Conservation (phyloP, 2,329 filamentous ascomycete genomes). For the Catunica adiposa region DNA sequence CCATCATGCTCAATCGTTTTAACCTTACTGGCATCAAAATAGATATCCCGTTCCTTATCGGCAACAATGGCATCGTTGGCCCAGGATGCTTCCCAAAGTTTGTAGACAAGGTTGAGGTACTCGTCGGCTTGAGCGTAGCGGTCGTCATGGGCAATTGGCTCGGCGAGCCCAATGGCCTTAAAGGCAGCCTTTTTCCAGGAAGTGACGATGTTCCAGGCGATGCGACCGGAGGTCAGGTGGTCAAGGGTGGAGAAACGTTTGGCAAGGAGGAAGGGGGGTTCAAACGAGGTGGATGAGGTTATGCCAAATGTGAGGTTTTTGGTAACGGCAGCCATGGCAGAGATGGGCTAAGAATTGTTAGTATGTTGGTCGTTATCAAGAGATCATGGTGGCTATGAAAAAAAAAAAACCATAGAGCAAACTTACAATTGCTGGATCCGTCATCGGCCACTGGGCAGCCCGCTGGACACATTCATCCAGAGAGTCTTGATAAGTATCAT, state of each 20-base stretch:
- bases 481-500: slow-evolving; percentile 44
- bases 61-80: slow-evolving; percentile 38
- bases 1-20: slow-evolving; percentile 44
- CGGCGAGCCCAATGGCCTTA: slow-evolving; percentile 43
- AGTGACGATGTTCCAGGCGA: slow-evolving; percentile 54
- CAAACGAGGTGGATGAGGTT: slow-evolving; percentile 45
- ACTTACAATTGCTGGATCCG: slow-evolving; percentile 44
- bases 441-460: slow-evolving; percentile 48
- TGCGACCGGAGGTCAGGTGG: slow-evolving; percentile 42
- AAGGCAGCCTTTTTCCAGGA: slow-evolving; percentile 41
- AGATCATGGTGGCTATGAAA: not conserved
- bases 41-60: slow-evolving; percentile 36
- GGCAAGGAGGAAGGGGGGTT: slow-evolving; percentile 43
- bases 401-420: not conserved
- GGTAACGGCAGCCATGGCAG: slow-evolving; percentile 50
- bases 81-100: slow-evolving; percentile 42
- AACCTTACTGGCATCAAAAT: slow-evolving; percentile 41
- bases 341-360: slow-evolving; percentile 31
- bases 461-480: slow-evolving; percentile 44
- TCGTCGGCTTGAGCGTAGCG: slow-evolving; percentile 45
- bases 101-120: slow-evolving; percentile 45
- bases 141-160: slow-evolving; percentile 42
- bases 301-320: slow-evolving; percentile 47
- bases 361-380: not conserved
- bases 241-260: slow-evolving; percentile 47